Evolutionary conservation across 371 early-diverging fungal species (phyloP), one percentile per base, ranked within the genome.

Genomic region (Mucor plumbeus): DNA sequence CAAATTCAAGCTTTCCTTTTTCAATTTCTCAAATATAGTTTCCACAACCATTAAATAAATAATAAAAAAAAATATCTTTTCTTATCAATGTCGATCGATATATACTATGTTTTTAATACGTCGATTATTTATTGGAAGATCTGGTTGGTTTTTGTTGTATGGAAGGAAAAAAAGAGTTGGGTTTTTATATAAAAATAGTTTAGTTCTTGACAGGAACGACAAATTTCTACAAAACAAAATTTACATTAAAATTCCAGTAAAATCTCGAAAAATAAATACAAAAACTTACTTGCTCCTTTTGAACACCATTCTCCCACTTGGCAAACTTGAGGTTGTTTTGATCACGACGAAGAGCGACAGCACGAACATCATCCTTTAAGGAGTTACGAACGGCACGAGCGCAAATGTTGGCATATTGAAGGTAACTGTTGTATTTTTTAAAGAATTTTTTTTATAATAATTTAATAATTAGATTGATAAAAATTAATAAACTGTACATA

Each of bases 391-490:
- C 88, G 64, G 93, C 91, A 64, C 86, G 86, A 69, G 96, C 94
- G 78, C 91, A 87, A 75, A 93, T 87, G 87, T 92, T 90, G 75
- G 91, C 83, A 83, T 92, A 94, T 79, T 94, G 91, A 71, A 96
- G 86, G 88, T 96, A 96, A 72, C 94, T 94, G 71, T 67, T 50
- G 19, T 47, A 15, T 19, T 26, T 26, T 26, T 33, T 56, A 33
- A 56, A 59, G 35, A 63, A 11, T 56, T 56, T 36, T 50, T 50
- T 10, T 60, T 9, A 3, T 41, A 14, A n/a, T 11, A 39, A 14
- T 26, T 17, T 53, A 8, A 36, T 26, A 53, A 53, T 41, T 14
- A 14, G 13, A 14, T 9, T 6, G 3, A n/a, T 5, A 19, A 21
- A 19, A 13, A 44, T 26, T 26, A 5, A 5, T 31, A 10, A 53